Evolutionary conservation across 345 rosid species (phyloP).

Genomic region (Salix viminalis): DNA sequence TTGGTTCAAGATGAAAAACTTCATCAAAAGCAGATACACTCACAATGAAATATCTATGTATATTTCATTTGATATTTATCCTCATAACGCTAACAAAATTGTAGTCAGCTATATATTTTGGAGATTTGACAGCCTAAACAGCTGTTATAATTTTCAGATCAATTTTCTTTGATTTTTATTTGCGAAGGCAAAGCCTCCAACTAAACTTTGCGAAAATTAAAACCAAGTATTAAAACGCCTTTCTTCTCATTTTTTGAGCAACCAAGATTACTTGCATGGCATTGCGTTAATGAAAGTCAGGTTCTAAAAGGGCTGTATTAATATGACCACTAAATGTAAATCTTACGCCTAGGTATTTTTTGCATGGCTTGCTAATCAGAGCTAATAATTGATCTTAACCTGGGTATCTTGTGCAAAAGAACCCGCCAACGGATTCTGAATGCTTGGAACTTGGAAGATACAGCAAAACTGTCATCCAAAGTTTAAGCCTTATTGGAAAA

Average conservation of each 20-base stretch:
- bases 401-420: background rate
- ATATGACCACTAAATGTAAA: background rate
- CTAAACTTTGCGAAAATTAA: background rate
- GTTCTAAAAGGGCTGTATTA: background rate
- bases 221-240: background rate
- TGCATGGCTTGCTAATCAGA: background rate
- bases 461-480: background rate
- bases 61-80: background rate
- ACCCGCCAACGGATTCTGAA: background rate
- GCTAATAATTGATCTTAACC: background rate
- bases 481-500: background rate
- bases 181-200: background rate
- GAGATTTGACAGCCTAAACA: background rate
- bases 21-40: no score
- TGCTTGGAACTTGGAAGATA: background rate
- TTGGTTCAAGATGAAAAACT: no score
- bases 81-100: background rate
- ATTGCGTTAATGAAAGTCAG: background rate
- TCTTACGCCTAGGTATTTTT: background rate
- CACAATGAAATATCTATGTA: no score
- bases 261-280: background rate
- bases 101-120: background rate
- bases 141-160: no score
- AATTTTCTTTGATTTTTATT: no score
- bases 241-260: background rate